A percentile compares a stretch with the other conserved stretches of the same genome.
phyloP scores from a whole-genome alignment of 2,329 filamentous ascomycete species.

The Aaosphaeria arxii region DNA sequence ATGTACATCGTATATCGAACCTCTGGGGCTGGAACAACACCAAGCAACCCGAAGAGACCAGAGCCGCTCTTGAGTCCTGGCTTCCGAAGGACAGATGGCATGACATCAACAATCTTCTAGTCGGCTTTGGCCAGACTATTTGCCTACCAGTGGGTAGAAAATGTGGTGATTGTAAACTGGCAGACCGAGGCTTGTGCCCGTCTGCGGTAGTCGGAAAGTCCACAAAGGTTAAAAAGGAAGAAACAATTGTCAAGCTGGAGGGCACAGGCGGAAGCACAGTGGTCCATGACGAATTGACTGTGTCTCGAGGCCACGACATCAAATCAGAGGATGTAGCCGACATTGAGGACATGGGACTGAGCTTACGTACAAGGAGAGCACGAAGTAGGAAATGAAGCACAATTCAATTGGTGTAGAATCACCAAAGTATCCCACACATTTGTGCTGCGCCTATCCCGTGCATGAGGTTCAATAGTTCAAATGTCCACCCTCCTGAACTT shows the following conservation, averaged over 20 bases:
- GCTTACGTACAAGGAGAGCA: neutral
- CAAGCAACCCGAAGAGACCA: slow-evolving; percentile 77
- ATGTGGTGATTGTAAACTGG: slow-evolving; percentile 85
- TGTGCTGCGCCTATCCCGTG: too few relatives aligned
- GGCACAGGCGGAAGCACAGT: slow-evolving; percentile 4
- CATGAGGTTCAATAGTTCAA: too few relatives aligned
- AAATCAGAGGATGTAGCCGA: slow-evolving; percentile 29
- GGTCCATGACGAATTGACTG: neutral
- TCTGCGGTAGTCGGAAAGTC: slow-evolving; percentile 47
- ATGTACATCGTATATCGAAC: slow-evolving; percentile 93
- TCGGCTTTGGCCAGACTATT: slow-evolving; percentile 83
- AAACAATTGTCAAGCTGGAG: slow-evolving; percentile 8
- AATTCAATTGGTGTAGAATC: too few relatives aligned
- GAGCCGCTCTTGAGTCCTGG: slow-evolving; percentile 74
- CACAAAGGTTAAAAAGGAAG: slow-evolving; percentile 50
- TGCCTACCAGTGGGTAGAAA: slow-evolving; percentile 75
- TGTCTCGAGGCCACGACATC: slow-evolving; percentile 5
- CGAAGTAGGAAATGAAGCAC: too few relatives aligned
- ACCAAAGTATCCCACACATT: too few relatives aligned
- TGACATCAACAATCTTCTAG: slow-evolving; percentile 86
- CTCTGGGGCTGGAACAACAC: slow-evolving; percentile 90
- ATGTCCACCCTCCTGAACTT: too few relatives aligned
- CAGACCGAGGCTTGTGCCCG: slow-evolving; percentile 70
- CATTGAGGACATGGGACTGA: slow-evolving; percentile 31
- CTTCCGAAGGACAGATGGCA: slow-evolving; percentile 82